Evolutionary conservation across 1,284 basidiomycete species (phyloP).

Genomic region (Melampsora larici-populina): DNA sequence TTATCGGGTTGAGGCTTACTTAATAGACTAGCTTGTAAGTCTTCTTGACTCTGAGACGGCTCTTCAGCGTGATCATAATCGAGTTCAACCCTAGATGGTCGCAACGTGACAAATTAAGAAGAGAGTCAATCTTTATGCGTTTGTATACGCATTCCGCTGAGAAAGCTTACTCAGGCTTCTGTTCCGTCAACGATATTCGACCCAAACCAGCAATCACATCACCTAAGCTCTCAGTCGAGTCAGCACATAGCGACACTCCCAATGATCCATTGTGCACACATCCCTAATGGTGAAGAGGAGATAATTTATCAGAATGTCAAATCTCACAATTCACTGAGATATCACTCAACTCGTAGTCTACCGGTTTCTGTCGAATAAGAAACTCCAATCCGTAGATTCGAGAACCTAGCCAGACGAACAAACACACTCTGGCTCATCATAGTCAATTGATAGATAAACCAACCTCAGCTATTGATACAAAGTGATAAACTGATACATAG

Average conservation of each 20-base stretch:
- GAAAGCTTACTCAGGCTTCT: neutral
- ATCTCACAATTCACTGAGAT: neutral
- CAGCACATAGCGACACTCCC: constrained; percentile 55
- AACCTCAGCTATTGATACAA: neutral
- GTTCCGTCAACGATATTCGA: constrained; percentile 15
- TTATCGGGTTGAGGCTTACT: constrained; percentile 1
- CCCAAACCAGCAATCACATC: constrained; percentile 19
- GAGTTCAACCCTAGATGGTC: neutral
- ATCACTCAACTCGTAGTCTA: constrained; percentile 11
- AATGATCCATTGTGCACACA: constrained; percentile 42
- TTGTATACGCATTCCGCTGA: neutral
- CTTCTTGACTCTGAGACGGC: constrained; percentile 1
- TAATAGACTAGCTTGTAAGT: constrained; percentile 16
- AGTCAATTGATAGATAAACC: constrained; percentile 53
- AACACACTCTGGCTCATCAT: neutral
- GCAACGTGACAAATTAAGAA: neutral
- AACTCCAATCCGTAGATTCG: neutral
- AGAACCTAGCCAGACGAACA: neutral
- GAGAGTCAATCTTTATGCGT: neutral
- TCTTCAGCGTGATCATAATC: neutral
- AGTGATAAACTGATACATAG: neutral
- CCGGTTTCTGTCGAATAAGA: neutral
- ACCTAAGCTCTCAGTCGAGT: constrained; percentile 54
- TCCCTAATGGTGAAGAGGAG: neutral
- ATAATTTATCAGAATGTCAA: neutral